Percentiles rank a stretch among this genome's conserved stretches.
phyloP scores from a whole-genome alignment of 306 rosid genomes.

The Ormosia semicastrata region DNA sequence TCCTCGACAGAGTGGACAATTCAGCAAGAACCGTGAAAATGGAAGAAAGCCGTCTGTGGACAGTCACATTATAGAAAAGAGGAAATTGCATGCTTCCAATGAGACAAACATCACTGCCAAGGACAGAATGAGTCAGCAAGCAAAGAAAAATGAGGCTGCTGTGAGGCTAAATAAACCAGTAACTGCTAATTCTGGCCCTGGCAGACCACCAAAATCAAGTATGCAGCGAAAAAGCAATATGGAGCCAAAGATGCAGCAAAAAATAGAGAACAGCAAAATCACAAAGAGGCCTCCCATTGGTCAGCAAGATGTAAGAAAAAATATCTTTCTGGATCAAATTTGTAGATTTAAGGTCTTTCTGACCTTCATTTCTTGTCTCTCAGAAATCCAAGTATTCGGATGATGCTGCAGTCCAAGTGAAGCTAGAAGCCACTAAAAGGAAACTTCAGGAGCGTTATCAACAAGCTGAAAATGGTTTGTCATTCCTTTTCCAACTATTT shows the following conservation, averaged over 20 bases:
- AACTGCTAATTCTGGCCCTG: conserved; percentile 48
- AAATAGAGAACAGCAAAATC: conserved; percentile 35
- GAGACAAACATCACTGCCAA: conserved; percentile 34
- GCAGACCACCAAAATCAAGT: conserved; percentile 50
- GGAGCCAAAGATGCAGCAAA: conserved; percentile 45
- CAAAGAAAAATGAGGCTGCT: conserved; percentile 50
- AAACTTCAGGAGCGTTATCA: conserved; percentile 94
- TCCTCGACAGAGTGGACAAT: conserved; percentile 62
- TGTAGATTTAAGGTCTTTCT: conserved; percentile 24
- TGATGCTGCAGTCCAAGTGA: conserved; percentile 60
- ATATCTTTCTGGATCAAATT: not conserved
- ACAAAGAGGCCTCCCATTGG: conserved; percentile 47
- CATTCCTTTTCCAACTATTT: not conserved
- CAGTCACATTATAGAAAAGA: conserved; percentile 39
- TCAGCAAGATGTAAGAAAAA: conserved; percentile 60
- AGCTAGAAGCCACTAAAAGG: conserved; percentile 95
- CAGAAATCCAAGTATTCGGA: conserved; percentile 60
- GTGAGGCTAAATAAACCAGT: conserved; percentile 50
- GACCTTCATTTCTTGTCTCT: conserved; percentile 11
- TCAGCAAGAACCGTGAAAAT: conserved; percentile 45
- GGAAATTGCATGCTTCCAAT: conserved; percentile 38
- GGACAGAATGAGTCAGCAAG: conserved; percentile 50
- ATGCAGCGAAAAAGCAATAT: conserved; percentile 40
- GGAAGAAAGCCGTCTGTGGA: conserved; percentile 54
- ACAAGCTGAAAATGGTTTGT: conserved; percentile 86